A percentile compares a stretch with the other conserved stretches of the same genome.
Conservation (phyloP, 768 basidiomycete genomes). For the Mycena polygramma region DNA sequence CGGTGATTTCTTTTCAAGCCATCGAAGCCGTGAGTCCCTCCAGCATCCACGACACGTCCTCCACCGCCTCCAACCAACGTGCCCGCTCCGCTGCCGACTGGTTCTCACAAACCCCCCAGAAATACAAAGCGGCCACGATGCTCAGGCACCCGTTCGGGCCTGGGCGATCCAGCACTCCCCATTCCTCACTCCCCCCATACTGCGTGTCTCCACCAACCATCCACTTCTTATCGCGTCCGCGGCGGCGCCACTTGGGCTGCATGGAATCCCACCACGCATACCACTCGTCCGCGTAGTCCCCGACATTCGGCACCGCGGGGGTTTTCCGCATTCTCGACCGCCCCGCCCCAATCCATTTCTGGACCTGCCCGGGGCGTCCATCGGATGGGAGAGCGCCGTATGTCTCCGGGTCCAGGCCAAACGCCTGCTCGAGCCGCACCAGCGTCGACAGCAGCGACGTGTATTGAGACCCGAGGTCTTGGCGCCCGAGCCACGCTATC, state of each 20-base stretch:
- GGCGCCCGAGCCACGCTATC: not conserved
- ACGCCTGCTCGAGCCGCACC: not conserved
- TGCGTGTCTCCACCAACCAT: not conserved
- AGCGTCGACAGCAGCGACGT: not conserved
- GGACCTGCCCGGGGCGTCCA: not conserved
- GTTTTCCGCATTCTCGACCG: not conserved
- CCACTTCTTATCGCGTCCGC: not conserved
- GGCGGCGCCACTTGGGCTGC: not conserved
- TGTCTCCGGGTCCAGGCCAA: not conserved
- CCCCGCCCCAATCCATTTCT: not conserved
- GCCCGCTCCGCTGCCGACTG: not conserved
- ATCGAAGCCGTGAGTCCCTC: not conserved
- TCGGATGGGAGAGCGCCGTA: not conserved
- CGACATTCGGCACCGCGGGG: not conserved
- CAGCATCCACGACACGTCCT: not conserved
- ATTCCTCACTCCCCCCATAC: not conserved
- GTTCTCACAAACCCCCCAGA: not conserved
- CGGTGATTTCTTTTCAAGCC: too few relatives aligned
- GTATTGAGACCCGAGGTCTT: not conserved
- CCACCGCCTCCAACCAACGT: not conserved
- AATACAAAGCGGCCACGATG: not conserved
- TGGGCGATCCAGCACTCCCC: not conserved
- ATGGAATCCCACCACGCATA: constrained; percentile 4
- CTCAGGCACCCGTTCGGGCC: constrained; percentile 4
- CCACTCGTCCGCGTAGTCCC: not conserved